phyloP scores from a whole-genome alignment of 306 rosid genomes.

The Erythrophleum fordii region DNA sequence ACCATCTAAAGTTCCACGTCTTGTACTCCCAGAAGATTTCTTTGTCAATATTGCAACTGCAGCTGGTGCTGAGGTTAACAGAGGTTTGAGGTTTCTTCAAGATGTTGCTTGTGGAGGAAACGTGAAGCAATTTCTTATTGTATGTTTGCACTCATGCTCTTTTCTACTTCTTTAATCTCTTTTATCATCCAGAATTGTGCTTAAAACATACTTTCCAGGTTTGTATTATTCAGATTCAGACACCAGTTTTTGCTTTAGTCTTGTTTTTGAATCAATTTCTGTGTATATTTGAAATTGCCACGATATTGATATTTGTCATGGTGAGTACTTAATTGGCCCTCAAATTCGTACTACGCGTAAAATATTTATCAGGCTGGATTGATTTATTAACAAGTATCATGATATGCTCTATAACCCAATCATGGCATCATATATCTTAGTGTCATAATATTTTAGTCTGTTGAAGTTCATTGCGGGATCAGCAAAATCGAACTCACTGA shows the following conservation, averaged over 20 bases:
- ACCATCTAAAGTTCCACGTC: constrained; percentile 63
- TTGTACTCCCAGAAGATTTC: constrained; percentile 64
- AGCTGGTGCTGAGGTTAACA: constrained; percentile 62
- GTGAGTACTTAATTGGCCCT: not conserved
- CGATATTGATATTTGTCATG: not conserved
- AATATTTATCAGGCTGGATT: not conserved
- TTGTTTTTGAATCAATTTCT: constrained; percentile 6
- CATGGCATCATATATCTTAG: not conserved
- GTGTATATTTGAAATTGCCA: constrained; percentile 2
- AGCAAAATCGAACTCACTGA: not conserved
- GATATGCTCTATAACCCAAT: not conserved
- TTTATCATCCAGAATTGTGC: not conserved
- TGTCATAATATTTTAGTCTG: not conserved
- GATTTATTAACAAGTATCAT: not conserved
- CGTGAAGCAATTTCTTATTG: constrained; percentile 72
- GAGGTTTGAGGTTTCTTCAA: constrained; percentile 63
- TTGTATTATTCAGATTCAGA: not conserved
- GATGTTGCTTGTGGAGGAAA: constrained; percentile 81
- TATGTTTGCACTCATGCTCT: constrained; percentile 40
- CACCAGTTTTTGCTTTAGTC: not conserved
- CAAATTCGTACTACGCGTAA: not conserved
- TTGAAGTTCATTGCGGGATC: not conserved
- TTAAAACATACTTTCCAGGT: constrained; percentile 1
- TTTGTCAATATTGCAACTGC: constrained; percentile 66
- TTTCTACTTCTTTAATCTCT: constrained; percentile 7